phyloP scores from a whole-genome alignment of 2,329 filamentous ascomycete genomes.

The Nothophoma quercina region DNA sequence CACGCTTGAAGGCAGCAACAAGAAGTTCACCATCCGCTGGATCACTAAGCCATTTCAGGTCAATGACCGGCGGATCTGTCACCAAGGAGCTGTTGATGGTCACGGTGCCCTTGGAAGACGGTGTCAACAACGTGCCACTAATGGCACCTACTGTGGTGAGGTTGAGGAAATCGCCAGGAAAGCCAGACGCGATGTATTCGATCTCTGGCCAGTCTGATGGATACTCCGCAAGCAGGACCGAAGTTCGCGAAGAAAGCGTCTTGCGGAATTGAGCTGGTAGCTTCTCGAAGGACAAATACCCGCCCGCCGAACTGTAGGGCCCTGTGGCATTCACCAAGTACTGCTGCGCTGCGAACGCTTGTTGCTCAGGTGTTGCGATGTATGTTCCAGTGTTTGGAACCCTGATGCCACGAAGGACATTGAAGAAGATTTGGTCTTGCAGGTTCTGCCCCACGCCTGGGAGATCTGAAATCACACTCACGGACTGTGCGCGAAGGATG shows the following conservation, averaged over 20 bases:
- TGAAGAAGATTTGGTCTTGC: constrained; percentile 34
- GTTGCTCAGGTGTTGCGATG: constrained; percentile 21
- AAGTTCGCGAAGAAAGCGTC: constrained; percentile 18
- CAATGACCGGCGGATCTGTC: constrained; percentile 41
- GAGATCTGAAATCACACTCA: constrained; percentile 30
- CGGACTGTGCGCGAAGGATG: constrained; percentile 23
- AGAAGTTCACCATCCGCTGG: constrained; percentile 41
- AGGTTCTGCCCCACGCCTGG: constrained; percentile 41
- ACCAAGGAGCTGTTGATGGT: constrained; percentile 39
- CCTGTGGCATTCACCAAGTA: constrained; percentile 24
- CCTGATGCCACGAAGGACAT: constrained; percentile 24
- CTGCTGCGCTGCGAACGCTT: constrained; percentile 19
- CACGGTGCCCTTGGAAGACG: constrained; percentile 39
- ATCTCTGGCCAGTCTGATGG: constrained; percentile 30
- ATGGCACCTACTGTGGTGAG: constrained; percentile 23
- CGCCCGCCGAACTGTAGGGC: constrained; percentile 31
- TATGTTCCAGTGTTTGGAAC: constrained; percentile 32
- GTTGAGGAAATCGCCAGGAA: constrained; percentile 23
- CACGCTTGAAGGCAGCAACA: constrained; percentile 42
- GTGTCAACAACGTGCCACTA: constrained; percentile 24
- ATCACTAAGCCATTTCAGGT: constrained; percentile 45
- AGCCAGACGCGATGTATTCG: constrained; percentile 29
- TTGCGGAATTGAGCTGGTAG: constrained; percentile 21
- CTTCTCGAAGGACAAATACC: constrained; percentile 33
- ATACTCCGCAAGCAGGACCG: constrained; percentile 18